Percentiles rank a stretch among this genome's conserved stretches.
Evolutionary conservation across 176 grass and related monocot genomes (phyloP).

Genomic region (Triticum monococcum): DNA sequence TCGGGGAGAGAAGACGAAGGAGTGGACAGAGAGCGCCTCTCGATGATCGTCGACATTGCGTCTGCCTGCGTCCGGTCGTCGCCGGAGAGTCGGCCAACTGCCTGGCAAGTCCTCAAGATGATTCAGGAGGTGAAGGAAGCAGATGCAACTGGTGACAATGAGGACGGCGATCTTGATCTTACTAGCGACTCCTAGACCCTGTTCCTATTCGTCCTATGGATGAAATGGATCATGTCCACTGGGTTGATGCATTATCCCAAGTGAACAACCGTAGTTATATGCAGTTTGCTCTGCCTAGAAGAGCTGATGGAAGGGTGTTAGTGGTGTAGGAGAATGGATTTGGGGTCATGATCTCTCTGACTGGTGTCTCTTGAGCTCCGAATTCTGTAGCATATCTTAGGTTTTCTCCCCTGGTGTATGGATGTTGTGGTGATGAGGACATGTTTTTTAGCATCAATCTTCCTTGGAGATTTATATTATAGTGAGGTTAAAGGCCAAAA

Average conservation of each 20-base stretch:
- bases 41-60: conserved; percentile 79
- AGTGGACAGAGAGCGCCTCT: conserved; percentile 58
- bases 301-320: background rate
- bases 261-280: background rate
- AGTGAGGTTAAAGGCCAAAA: background rate
- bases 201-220: background rate
- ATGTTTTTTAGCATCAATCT: background rate
- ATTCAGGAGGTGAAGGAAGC: conserved; percentile 98
- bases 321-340: conserved; percentile 6
- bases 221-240: background rate
- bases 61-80: conserved; percentile 62
- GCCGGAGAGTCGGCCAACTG: conserved; percentile 74
- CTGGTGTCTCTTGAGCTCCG: conserved; percentile 4
- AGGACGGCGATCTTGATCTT: conserved; percentile 71
- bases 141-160: conserved; percentile 63
- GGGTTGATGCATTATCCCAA: background rate
- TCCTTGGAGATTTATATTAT: background rate
- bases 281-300: background rate
- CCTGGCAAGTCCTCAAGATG: conserved; percentile 98
- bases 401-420: background rate
- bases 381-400: conserved; percentile 30
- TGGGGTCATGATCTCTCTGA: conserved; percentile 37
- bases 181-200: conserved; percentile 58
- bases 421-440: background rate
- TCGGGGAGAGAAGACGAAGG: conserved; percentile 71